Conservation (phyloP, 352 stramenopile species). For the Pythium biforme region DNA sequence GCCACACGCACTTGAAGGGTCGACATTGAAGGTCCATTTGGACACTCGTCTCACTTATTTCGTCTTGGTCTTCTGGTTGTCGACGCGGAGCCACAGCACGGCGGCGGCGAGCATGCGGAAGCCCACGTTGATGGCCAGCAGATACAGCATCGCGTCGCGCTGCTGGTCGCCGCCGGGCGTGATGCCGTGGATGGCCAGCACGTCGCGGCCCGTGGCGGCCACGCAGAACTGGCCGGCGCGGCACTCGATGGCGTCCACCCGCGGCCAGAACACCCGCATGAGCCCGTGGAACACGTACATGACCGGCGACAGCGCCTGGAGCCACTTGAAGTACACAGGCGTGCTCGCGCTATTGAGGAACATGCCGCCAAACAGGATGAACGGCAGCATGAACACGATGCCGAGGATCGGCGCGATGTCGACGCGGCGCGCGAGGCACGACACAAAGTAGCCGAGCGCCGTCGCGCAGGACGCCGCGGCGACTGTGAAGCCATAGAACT, state of each 20-base stretch:
- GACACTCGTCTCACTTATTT: neutral
- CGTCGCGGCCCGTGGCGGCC: constrained; percentile 14
- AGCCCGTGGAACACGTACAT: constrained; percentile 38
- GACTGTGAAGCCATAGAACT: constrained; percentile 31
- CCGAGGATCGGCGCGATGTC: constrained; percentile 38
- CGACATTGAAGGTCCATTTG: constrained; percentile 8
- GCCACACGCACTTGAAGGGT: neutral
- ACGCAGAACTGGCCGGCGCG: constrained; percentile 13
- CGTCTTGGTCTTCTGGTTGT: constrained; percentile 1
- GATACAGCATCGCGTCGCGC: constrained; percentile 10
- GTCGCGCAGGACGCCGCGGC: constrained; percentile 20
- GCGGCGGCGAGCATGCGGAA: constrained; percentile 18
- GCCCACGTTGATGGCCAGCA: constrained; percentile 23
- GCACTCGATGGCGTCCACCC: constrained; percentile 31
- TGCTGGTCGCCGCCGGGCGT: neutral
- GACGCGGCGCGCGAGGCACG: constrained; percentile 28
- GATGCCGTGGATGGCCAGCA: constrained; percentile 29
- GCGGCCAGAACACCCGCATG: constrained; percentile 34
- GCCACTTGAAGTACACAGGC: constrained; percentile 38
- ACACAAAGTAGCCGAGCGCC: constrained; percentile 36
- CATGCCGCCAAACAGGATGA: constrained; percentile 39
- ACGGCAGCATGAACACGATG: constrained; percentile 38
- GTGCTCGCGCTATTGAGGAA: constrained; percentile 36
- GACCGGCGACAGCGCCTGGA: constrained; percentile 35
- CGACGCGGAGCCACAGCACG: constrained; percentile 19